These are phyloP conservation scores for Jatropha podagrica DNA, from an alignment of 441 rosid species.

Conservation along the genomic window DNA sequence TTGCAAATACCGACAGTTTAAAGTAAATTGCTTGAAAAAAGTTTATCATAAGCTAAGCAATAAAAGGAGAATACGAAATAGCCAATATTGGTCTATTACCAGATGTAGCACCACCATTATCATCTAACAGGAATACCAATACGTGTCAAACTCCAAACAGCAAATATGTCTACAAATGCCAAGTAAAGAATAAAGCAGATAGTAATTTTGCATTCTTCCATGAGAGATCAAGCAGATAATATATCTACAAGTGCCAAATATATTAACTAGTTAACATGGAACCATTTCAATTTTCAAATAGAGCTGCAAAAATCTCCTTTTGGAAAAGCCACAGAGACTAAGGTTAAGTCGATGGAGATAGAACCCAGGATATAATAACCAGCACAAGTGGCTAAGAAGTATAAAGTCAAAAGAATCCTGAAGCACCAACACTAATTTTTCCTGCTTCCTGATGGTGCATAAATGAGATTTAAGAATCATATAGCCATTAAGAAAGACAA, in stretches of 20 bases:
- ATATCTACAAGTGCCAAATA: no score
- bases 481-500: not conserved
- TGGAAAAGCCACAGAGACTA: no score
- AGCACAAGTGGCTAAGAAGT: not conserved
- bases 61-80: not conserved
- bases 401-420: not conserved
- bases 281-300: no score
- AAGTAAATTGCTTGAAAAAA: not conserved
- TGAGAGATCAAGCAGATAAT: not conserved
- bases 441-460: conserved; percentile 5
- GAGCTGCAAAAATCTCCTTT: no score
- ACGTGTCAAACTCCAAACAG: not conserved
- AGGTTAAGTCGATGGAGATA: not conserved
- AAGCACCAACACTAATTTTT: not conserved
- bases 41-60: not conserved
- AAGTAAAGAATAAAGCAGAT: not conserved
- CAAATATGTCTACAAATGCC: not conserved
- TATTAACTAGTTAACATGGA: no score
- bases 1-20: not conserved
- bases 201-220: not conserved
- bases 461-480: not conserved
- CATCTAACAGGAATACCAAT: not conserved
- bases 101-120: not conserved
- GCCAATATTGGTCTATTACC: not conserved
- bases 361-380: not conserved